Evolutionary conservation across 164 flowering plant genomes (phyloP), one percentile per base, ranked within the genome.

Genomic region (Vitis labrusca): DNA sequence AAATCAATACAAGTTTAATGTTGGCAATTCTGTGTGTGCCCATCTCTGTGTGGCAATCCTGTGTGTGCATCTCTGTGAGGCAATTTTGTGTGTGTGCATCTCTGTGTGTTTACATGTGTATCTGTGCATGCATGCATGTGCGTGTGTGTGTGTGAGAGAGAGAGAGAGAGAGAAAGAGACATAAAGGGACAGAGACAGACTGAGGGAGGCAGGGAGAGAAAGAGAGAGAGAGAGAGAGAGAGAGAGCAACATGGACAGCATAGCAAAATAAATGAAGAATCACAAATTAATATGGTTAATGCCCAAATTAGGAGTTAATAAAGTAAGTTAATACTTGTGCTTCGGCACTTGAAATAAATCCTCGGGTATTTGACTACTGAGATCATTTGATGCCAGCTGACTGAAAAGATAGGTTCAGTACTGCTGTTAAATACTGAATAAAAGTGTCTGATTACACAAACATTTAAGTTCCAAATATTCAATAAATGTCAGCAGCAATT

Each of bases 341-440:
- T 79, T 82, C 32, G 81, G 49, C 68, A 89, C 77, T 75, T 80
- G 79, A 69, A 89, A 91, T 72, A 94, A 76, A 7, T 51, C 27
- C 27, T 23, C 27, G 0, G 27, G 27, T 23, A 23, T 23, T 23
- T 64, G 76, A 61, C 99, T 97, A 17, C 80, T 85, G 49, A 94
- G 90, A 73, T 79, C 27, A 76, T 94, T 94, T 51, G 87, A 91
- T 76, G 70, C 90, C 19, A 94, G 91, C 79, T 76, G 86, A 61
- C 99, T 94, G 97, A 81, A 80, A 79, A 73, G 48, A 65, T 17
- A 71, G 27, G 55, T 49, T 11, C 50, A 72, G 57, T 8, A 14
- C 4, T 16, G 14, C 48, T 50, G 50, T 69, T 8, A 65, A 17
- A 70, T 53, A 61, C 67, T 66, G 51, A 19, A 50, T 37, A 48